These are phyloP conservation scores for Plasmodium gonderi DNA, from an alignment of 169 alveolate species.

Conservation along the genomic window DNA sequence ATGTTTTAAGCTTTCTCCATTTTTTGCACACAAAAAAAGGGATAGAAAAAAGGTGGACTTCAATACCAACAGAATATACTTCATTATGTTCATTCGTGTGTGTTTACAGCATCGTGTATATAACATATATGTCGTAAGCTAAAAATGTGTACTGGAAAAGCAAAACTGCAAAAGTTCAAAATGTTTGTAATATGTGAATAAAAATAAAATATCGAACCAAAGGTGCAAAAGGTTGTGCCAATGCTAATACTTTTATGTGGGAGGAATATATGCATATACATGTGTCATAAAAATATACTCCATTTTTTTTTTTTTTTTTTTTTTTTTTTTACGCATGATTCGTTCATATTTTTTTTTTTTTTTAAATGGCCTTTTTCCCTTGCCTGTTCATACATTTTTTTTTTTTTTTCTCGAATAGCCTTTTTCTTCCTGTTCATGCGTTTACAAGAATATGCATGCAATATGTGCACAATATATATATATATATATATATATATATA, in stretches of 20 bases:
- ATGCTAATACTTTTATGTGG: background rate
- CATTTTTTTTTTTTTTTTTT: background rate
- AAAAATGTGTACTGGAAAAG: background rate
- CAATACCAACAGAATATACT: background rate
- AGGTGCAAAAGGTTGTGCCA: background rate
- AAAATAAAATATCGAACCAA: background rate
- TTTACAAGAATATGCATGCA: too few relatives aligned
- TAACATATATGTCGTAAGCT: too few relatives aligned
- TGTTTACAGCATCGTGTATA: background rate
- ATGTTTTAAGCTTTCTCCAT: conserved; percentile 13
- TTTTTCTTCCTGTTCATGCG: too few relatives aligned
- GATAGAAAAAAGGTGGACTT: background rate
- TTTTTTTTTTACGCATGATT: background rate
- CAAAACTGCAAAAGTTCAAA: background rate
- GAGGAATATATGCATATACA: background rate
- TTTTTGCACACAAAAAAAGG: conserved; percentile 26
- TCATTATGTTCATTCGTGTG: conserved; percentile 5
- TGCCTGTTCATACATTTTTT: background rate
- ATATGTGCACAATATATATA: too few relatives aligned
- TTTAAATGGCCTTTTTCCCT: background rate
- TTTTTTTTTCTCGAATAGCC: too few relatives aligned
- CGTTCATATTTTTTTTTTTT: conserved; percentile 6
- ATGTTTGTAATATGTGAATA: background rate
- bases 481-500: background rate
- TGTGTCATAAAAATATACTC: background rate